A percentile compares a stretch with the other conserved stretches of the same genome.
phyloP scores from a whole-genome alignment of 1,139 yeast genomes.

The Yamadazyma buinensis region DNA sequence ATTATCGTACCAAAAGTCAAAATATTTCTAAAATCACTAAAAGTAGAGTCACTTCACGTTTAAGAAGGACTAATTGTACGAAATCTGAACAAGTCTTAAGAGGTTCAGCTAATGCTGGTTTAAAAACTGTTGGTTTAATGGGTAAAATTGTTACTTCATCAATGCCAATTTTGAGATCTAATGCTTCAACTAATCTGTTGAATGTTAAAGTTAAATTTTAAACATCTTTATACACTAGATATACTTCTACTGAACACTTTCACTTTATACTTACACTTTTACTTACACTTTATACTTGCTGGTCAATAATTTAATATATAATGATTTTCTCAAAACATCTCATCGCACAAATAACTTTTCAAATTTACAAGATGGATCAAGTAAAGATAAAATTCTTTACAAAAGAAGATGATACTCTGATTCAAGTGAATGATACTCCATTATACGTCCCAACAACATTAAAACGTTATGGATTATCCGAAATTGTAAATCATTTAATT shows the following conservation, averaged over 20 bases:
- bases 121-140: slow-evolving; percentile 21
- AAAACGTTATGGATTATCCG: slow-evolving; percentile 89
- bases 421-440: slow-evolving; percentile 79
- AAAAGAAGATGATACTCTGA: slow-evolving; percentile 70
- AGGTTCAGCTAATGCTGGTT: slow-evolving; percentile 22
- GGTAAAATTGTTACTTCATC: slow-evolving; percentile 24
- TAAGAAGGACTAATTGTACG: slow-evolving; percentile 15
- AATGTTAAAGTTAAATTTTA: slow-evolving; percentile 16
- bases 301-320: no score
- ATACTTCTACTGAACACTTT: no score
- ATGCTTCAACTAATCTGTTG: slow-evolving; percentile 10
- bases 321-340: no score
- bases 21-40: slow-evolving; percentile 23
- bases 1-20: slow-evolving; percentile 16
- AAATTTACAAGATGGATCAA: slow-evolving; percentile 31
- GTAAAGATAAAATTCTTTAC: slow-evolving; percentile 83
- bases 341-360: no score
- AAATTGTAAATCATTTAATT: slow-evolving; percentile 86
- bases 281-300: no score
- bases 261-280: no score
- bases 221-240: no score
- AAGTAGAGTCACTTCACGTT: slow-evolving; percentile 21
- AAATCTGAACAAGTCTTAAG: slow-evolving; percentile 14
- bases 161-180: slow-evolving; percentile 17
- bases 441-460: slow-evolving; percentile 81